Percentiles rank a stretch among this genome's conserved stretches.
These are phyloP conservation scores for Suhomyces bolitotheri DNA, from an alignment of 1,139 yeast species.

Conservation along the genomic window DNA sequence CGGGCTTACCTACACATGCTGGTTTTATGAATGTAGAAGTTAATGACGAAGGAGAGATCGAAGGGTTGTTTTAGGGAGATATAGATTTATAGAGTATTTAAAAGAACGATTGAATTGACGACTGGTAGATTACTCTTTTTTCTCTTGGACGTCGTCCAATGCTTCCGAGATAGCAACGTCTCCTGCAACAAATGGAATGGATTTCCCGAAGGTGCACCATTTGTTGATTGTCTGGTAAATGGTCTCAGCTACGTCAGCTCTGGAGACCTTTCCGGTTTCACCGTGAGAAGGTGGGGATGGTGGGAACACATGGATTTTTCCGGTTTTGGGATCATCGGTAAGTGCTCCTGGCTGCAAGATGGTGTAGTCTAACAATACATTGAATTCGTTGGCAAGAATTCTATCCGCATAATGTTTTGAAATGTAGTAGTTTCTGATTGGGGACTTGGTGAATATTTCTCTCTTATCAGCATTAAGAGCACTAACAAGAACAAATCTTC, in stretches of 20 bases:
- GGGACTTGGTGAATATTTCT: conserved; percentile 30
- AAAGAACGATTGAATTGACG: neutral
- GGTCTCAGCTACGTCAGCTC: conserved; percentile 35
- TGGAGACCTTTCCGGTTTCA: conserved; percentile 21
- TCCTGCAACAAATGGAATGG: conserved; percentile 30
- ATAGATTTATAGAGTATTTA: conserved; percentile 3
- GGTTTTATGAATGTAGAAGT: conserved; percentile 98
- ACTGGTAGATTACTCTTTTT: no score
- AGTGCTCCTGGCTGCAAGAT: conserved; percentile 52
- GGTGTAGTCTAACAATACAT: conserved; percentile 45
- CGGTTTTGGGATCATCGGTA: conserved; percentile 40
- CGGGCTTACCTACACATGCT: conserved; percentile 95
- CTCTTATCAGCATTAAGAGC: conserved; percentile 56
- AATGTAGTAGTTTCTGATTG: conserved; percentile 42
- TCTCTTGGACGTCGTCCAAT: neutral
- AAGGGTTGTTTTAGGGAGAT: conserved; percentile 61
- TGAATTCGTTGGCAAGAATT: conserved; percentile 38
- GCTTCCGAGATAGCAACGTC: conserved; percentile 5
- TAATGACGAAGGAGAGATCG: conserved; percentile 88
- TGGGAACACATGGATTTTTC: conserved; percentile 29
- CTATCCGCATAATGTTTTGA: conserved; percentile 61
- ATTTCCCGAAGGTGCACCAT: conserved; percentile 27
- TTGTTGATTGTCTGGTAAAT: conserved; percentile 24
- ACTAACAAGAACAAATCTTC: conserved; percentile 55
- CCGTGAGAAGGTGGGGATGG: conserved; percentile 15